A percentile compares a stretch with the other conserved stretches of the same genome.
These are phyloP conservation scores for Magnaporthiopsis incrustans DNA, from an alignment of 2,329 filamentous ascomycete species.

Conservation along the genomic window DNA sequence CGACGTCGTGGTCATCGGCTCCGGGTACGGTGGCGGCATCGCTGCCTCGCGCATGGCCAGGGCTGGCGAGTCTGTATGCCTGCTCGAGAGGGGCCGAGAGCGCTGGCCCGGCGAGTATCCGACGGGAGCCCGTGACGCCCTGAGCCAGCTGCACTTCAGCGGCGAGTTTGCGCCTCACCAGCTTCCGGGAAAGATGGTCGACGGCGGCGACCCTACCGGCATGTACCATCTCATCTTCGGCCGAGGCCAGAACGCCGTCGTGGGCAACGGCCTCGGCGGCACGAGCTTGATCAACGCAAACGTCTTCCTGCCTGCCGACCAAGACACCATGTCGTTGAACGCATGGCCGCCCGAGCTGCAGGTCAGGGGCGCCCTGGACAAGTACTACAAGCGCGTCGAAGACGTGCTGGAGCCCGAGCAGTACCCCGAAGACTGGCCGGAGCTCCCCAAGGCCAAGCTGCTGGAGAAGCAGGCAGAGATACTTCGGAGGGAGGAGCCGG, in stretches of 20 bases:
- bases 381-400: constrained; percentile 48
- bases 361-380: constrained; percentile 31
- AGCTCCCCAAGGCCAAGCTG: constrained; percentile 48
- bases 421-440: constrained; percentile 51
- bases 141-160: constrained; percentile 47
- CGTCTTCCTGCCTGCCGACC: constrained; percentile 54
- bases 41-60: constrained; percentile 58
- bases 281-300: constrained; percentile 61
- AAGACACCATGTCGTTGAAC: constrained; percentile 41
- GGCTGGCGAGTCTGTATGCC: constrained; percentile 50
- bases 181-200: constrained; percentile 31
- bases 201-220: constrained; percentile 46
- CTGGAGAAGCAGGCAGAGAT: constrained; percentile 48
- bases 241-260: constrained; percentile 54
- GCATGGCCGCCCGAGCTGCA: constrained; percentile 53
- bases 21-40: constrained; percentile 60
- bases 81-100: constrained; percentile 58
- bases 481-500: constrained; percentile 19
- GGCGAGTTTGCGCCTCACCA: constrained; percentile 40
- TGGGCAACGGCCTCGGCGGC: constrained; percentile 56
- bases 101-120: constrained; percentile 61
- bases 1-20: constrained; percentile 60
- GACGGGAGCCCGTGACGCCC: constrained; percentile 33
- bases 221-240: constrained; percentile 58
- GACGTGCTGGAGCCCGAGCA: constrained; percentile 48